phyloP scores from a whole-genome alignment of 1,284 basidiomycete species.

The Heliocybe sulcata region DNA sequence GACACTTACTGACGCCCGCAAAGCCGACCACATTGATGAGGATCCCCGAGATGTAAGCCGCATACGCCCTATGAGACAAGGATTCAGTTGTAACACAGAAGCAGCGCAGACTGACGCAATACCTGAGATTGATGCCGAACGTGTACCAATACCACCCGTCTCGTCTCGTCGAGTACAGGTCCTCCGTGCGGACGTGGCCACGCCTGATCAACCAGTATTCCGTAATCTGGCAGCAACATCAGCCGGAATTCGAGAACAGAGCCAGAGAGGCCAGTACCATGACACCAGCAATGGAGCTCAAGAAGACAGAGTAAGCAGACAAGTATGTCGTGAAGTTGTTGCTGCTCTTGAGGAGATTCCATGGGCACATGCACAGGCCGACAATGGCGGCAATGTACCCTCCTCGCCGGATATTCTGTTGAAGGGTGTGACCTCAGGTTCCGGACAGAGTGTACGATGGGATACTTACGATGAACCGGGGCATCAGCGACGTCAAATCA shows the following conservation, averaged over 20 bases:
- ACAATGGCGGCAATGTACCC: constrained; percentile 74
- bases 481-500: constrained; percentile 75
- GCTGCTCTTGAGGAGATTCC: constrained; percentile 73
- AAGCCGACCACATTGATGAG: constrained; percentile 78
- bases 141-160: constrained; percentile 76
- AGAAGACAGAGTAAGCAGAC: constrained; percentile 77
- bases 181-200: constrained; percentile 65
- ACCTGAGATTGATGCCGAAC: constrained; percentile 69
- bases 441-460: background rate
- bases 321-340: constrained; percentile 81
- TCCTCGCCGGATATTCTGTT: constrained; percentile 76
- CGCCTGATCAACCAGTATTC: constrained; percentile 78
- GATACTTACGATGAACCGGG: constrained; percentile 62
- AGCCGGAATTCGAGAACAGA: background rate
- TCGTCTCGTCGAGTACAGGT: constrained; percentile 56
- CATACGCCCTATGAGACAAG: constrained; percentile 45
- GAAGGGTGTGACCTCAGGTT: constrained; percentile 4
- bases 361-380: constrained; percentile 71
- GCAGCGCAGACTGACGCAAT: constrained; percentile 7
- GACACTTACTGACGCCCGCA: constrained; percentile 52
- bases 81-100: background rate
- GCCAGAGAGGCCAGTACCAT: constrained; percentile 40
- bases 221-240: constrained; percentile 37
- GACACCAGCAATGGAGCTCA: constrained; percentile 79
- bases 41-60: constrained; percentile 70